Percentiles rank a stretch among this genome's conserved stretches.
Conservation (phyloP, 805 yeast genomes). For the Wickerhamiella sergipiensis region DNA sequence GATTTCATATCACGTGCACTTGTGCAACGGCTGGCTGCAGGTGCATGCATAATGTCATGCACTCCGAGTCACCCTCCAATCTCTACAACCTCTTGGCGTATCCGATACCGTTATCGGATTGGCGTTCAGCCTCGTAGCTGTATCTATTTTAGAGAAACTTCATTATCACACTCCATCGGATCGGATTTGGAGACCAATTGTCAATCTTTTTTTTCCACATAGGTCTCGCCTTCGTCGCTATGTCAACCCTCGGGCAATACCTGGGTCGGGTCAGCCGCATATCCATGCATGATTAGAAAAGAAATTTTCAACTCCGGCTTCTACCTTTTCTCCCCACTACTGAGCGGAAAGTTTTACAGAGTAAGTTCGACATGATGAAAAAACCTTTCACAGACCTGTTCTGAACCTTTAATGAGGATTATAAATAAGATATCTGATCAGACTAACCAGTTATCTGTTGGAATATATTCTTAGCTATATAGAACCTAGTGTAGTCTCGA, state of each 20-base stretch:
- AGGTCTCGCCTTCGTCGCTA: too few species aligned
- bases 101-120: too few species aligned
- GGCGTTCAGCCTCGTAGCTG: too few species aligned
- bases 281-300: background rate
- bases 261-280: background rate
- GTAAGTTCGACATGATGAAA: background rate
- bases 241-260: background rate
- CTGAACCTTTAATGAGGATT: constrained; percentile 15
- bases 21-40: background rate
- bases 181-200: too few species aligned
- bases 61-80: background rate
- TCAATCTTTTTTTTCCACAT: too few species aligned
- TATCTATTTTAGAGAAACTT: too few species aligned
- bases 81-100: background rate
- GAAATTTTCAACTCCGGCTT: background rate
- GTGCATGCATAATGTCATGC: background rate
- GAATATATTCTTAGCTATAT: background rate
- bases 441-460: background rate
- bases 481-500: background rate
- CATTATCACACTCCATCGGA: too few species aligned
- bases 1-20: background rate
- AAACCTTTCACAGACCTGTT: constrained; percentile 19
- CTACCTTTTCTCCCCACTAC: background rate
- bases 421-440: constrained; percentile 6
- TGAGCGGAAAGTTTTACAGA: background rate